phyloP scores from a whole-genome alignment of 345 rosid species.

The Durio zibethinus region DNA sequence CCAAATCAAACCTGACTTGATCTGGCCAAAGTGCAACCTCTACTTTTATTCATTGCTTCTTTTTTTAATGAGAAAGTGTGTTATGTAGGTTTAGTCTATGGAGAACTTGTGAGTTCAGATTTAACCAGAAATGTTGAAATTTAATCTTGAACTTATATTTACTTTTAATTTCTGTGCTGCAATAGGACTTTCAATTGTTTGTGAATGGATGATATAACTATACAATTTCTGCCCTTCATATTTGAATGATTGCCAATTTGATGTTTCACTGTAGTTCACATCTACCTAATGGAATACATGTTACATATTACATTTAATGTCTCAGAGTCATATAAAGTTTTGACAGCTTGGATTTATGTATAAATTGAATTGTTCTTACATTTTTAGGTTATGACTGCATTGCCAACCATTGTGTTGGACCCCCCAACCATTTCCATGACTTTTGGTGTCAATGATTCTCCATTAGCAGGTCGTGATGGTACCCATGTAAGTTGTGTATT shows the following conservation, averaged over 20 bases:
- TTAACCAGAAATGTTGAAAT: not conserved
- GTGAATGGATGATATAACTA: not conserved
- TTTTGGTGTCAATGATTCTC: conserved; percentile 96
- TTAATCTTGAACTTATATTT: not conserved
- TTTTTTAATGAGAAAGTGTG: not conserved
- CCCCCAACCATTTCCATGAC: conserved; percentile 99
- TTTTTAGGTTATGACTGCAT: conserved; percentile 70
- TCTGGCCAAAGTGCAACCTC: not conserved
- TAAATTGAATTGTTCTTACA: conserved; percentile 16
- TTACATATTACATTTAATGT: not conserved
- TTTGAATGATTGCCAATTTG: not conserved
- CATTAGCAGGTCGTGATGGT: conserved; percentile 96
- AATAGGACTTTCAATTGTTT: not conserved
- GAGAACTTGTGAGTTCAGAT: not conserved
- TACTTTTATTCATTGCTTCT: not conserved
- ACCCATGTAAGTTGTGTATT: conserved; percentile 56
- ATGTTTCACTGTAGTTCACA: not conserved
- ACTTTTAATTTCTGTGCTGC: not conserved
- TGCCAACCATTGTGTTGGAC: conserved; percentile 83
- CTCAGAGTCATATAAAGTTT: not conserved
- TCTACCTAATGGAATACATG: not conserved
- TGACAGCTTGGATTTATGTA: conserved; percentile 14
- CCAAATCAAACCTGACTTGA: not conserved
- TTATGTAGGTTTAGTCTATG: not conserved
- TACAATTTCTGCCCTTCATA: not conserved